phyloP scores from a whole-genome alignment of 345 rosid genomes.

The Pistacia atlantica region DNA sequence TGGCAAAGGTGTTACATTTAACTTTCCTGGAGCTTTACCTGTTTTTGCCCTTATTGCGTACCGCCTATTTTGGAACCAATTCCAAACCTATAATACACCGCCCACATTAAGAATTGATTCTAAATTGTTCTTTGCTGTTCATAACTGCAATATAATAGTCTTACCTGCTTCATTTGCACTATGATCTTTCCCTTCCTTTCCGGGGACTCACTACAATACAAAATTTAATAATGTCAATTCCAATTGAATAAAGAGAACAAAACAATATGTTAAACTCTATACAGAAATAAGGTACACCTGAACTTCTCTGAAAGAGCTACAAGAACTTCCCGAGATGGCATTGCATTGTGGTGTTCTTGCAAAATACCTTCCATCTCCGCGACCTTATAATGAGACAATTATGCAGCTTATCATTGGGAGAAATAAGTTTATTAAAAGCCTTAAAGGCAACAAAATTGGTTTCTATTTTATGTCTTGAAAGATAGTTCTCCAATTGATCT shows the following conservation, averaged over 20 bases:
- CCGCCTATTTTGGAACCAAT: constrained; percentile 99
- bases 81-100: constrained; percentile 70
- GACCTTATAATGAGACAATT: constrained; percentile 48
- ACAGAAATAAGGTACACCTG: constrained; percentile 51
- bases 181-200: constrained; percentile 81
- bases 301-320: constrained; percentile 84
- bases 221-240: constrained; percentile 8
- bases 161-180: constrained; percentile 97
- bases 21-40: constrained; percentile 77
- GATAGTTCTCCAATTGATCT: not conserved
- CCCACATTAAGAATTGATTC: constrained; percentile 11
- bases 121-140: constrained; percentile 5
- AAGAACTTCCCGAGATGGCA: constrained; percentile 81
- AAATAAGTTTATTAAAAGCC: not conserved
- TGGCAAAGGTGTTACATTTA: constrained; percentile 66
- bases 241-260: constrained; percentile 5
- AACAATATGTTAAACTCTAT: not conserved
- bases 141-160: constrained; percentile 19
- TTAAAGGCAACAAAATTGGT: not conserved
- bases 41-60: constrained; percentile 91
- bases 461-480: not conserved
- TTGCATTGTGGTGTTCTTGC: constrained; percentile 70
- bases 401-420: not conserved
- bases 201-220: constrained; percentile 62
- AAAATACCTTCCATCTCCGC: constrained; percentile 91